Base-by-base conservation (phyloP, 345 rosid genomes). In the Pistacia vera region DNA sequence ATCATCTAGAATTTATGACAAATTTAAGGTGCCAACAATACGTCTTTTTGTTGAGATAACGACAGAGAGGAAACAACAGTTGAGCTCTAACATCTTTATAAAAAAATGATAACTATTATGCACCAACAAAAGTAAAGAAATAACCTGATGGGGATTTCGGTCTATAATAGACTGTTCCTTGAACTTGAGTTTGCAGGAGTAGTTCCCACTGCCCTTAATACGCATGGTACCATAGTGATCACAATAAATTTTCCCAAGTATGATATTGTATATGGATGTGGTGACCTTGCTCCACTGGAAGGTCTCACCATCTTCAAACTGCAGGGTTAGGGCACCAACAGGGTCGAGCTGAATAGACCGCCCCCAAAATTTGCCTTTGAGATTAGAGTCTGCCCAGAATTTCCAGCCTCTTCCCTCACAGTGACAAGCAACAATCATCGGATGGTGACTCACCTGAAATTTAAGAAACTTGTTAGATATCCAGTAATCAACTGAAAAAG, bases 371-470 rank as follows among this genome's bases (percentile, higher is more conserved):
- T 96, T 93, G 48, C 99, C 99, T 82, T 92, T 96, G 83, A 96
- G 92, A 86, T 96, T 94, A 76, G 98, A 94, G 81, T 96, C 97
- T 52, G 91, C 99, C 97, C 98, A 94, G 82, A 94, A 96, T 75
- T 90, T 94, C 99, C 99, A 96, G 74, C 97, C 98, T 90, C 87
- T 91, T 81, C 99, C 99, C 83, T 94, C 97, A 80, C 99, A 94
- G 78, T 96, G 98, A 83, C 99, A 96, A 64, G 99, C 99, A 68
- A 96, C 98, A 76, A 94, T 65, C 94, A 90, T 92, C 5, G 99
- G 99, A 78, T 94, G 98, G 85, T 96, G 99, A 86, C 99, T 94
- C 77, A 96, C 98, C 98, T 96, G 89, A 72, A 77, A 83, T 22
- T 71, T 63, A 72, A 86, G 65, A 70, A 71, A 54, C 64, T 78